Conservation (phyloP, 1,284 basidiomycete genomes). For the Ustilago lituana region DNA sequence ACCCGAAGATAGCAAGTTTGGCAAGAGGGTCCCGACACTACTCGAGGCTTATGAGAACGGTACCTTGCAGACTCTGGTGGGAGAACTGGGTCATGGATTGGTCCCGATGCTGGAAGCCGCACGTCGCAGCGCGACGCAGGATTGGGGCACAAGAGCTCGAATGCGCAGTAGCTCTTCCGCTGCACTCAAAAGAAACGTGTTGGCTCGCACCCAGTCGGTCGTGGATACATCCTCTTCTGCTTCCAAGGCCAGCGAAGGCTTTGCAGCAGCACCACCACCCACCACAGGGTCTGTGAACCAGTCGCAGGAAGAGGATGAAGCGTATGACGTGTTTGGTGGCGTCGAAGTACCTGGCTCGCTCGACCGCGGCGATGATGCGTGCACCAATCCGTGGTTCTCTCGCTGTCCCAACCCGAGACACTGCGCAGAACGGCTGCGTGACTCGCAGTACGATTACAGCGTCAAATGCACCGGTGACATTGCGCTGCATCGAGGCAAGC, state of each 20-base stretch:
- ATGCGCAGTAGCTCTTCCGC: constrained; percentile 22
- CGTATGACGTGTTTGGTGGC: constrained; percentile 35
- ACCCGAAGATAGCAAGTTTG: constrained; percentile 35
- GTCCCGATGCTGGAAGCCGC: constrained; percentile 57
- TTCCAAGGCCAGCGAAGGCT: neutral
- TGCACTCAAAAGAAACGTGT: constrained; percentile 2
- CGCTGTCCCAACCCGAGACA: constrained; percentile 57
- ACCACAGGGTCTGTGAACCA: neutral
- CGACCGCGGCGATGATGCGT: constrained; percentile 56
- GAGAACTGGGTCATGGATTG: constrained; percentile 42
- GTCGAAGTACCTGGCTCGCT: constrained; percentile 44
- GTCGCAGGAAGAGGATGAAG: constrained; percentile 15
- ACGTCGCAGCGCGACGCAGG: constrained; percentile 52
- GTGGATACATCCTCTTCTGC: constrained; percentile 11
- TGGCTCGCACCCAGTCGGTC: constrained; percentile 17
- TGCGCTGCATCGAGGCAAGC: constrained; percentile 28
- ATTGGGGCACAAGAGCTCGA: constrained; percentile 53
- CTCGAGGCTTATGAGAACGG: constrained; percentile 62
- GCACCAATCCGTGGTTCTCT: constrained; percentile 54
- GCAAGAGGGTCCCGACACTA: constrained; percentile 42
- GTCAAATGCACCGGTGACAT: constrained; percentile 18
- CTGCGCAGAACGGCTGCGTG: constrained; percentile 18
- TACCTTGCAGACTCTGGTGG: constrained; percentile 44
- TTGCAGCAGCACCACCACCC: too few species aligned
- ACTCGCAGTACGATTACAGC: constrained; percentile 13